A percentile compares a stretch with the other conserved stretches of the same genome.
These are phyloP conservation scores for Elymus sibiricus DNA, from an alignment of 176 grass and related monocot genomes.

Conservation along the genomic window DNA sequence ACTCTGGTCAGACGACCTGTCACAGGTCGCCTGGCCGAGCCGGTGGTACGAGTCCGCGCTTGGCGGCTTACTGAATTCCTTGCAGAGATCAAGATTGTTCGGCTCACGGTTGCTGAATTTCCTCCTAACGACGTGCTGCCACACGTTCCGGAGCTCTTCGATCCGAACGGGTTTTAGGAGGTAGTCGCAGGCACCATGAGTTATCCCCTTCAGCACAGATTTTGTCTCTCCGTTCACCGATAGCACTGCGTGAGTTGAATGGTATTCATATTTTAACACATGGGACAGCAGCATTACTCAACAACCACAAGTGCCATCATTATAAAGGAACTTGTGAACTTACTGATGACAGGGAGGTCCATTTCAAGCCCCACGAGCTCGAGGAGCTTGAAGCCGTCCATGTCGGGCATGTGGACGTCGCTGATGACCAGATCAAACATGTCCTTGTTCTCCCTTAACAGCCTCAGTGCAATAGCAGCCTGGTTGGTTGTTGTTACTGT, in stretches of 20 bases:
- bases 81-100: constrained; percentile 28
- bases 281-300: background rate
- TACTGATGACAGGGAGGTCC: constrained; percentile 95
- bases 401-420: constrained; percentile 66
- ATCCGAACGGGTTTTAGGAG: constrained; percentile 70
- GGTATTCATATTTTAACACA: constrained; percentile 7
- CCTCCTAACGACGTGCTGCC: constrained; percentile 77
- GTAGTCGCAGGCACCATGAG: constrained; percentile 86
- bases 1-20: constrained; percentile 17
- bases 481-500: constrained; percentile 79
- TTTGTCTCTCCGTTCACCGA: constrained; percentile 71
- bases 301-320: no score
- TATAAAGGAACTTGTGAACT: constrained; percentile 37
- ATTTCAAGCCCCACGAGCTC: constrained; percentile 69
- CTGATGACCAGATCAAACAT: constrained; percentile 88
- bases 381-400: constrained; percentile 84
- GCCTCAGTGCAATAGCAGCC: constrained; percentile 49
- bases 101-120: constrained; percentile 42
- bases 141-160: constrained; percentile 70
- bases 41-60: constrained; percentile 25
- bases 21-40: constrained; percentile 9
- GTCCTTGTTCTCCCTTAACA: constrained; percentile 60
- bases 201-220: constrained; percentile 75
- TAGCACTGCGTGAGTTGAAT: constrained; percentile 51
- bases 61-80: constrained; percentile 32